Evolutionary conservation across 2,329 filamentous ascomycete genomes (phyloP), one percentile per base, ranked within the genome.

Genomic region (Pseudocercospora musae): DNA sequence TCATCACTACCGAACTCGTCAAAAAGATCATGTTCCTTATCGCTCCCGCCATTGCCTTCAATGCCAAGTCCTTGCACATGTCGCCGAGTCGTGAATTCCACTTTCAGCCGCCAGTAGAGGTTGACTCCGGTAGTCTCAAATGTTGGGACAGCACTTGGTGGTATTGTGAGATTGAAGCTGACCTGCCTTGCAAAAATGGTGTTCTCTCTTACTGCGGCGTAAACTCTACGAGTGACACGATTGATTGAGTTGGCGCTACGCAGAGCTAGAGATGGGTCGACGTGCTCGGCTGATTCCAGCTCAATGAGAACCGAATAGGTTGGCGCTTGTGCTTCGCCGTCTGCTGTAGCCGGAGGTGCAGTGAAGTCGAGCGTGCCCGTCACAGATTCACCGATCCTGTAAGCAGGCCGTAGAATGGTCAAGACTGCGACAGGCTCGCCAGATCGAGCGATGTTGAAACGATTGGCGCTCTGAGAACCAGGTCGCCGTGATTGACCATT

Each of bases 401-500:
- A 97, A 0, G 93, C 88, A 0, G 95, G 92, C 9, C 95, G 87
- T 4, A 93, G 90, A 31, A 99, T 84, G 78, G 93, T 92, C 59
- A 99, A 86, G 5, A 96, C 91, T 2, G 91, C 94, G 11, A 99
- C 93, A n/a, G 88, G 88, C 60, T 88, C 88, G n/a, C 93, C 93
- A 71, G 92, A 93, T 13, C 94, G 89, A 11, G 94, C 89, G 74
- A 99, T 98, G 73, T 96, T 93, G 74, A 98, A 99, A 42, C 92
- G 88, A 71, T 96, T 97, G n/a, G 89, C 86, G 72, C 90, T 93
- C 70, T 92, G 89, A 10, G 52, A 66, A 31, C 37, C 66, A 49
- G 44, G 57, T 20, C 49, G 46, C 10, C 42, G 21, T 2, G 55
- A 9, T 15, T 48, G 48, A 40, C 62, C 37, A 88, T 87, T n/a